A percentile compares a stretch with the other conserved stretches of the same genome.
phyloP scores from a whole-genome alignment of 352 stramenopile genomes.

The Plasmopara muralis region DNA sequence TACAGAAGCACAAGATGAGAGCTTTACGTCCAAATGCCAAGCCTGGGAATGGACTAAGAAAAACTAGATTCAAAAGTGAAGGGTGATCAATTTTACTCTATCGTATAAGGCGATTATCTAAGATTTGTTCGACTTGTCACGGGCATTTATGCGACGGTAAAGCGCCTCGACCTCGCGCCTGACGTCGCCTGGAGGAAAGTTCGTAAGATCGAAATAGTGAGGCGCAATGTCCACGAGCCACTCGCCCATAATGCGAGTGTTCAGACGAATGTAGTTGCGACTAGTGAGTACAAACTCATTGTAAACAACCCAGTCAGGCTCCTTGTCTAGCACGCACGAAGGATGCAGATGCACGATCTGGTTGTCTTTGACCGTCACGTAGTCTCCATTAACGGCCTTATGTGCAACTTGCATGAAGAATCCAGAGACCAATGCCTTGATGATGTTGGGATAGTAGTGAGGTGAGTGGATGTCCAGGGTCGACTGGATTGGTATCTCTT shows the following conservation, averaged over 20 bases:
- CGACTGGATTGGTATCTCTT: conserved; percentile 67
- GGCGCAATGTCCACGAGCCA: conserved; percentile 91
- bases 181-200: conserved; percentile 95
- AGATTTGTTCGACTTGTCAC: conserved; percentile 26
- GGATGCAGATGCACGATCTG: conserved; percentile 97
- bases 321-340: conserved; percentile 93
- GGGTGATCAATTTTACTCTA: conserved; percentile 11
- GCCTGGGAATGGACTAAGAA: background rate
- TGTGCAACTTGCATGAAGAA: conserved; percentile 99
- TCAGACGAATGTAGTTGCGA: conserved; percentile 98
- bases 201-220: conserved; percentile 97
- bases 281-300: conserved; percentile 99
- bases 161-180: conserved; percentile 92
- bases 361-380: conserved; percentile 99
- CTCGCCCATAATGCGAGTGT: conserved; percentile 92
- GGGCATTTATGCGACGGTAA: conserved; percentile 53
- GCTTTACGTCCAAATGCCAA: conserved; percentile 19
- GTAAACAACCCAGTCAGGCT: conserved; percentile 97
- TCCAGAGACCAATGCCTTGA: conserved; percentile 89
- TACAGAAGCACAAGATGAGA: conserved; percentile 51
- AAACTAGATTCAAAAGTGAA: background rate
- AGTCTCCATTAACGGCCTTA: conserved; percentile 83
- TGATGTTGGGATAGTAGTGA: conserved; percentile 92
- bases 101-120: conserved; percentile 29
- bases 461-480: conserved; percentile 68